Evolutionary conservation across 2,329 filamentous ascomycete genomes (phyloP).

Genomic region (Claviceps spartinae): DNA sequence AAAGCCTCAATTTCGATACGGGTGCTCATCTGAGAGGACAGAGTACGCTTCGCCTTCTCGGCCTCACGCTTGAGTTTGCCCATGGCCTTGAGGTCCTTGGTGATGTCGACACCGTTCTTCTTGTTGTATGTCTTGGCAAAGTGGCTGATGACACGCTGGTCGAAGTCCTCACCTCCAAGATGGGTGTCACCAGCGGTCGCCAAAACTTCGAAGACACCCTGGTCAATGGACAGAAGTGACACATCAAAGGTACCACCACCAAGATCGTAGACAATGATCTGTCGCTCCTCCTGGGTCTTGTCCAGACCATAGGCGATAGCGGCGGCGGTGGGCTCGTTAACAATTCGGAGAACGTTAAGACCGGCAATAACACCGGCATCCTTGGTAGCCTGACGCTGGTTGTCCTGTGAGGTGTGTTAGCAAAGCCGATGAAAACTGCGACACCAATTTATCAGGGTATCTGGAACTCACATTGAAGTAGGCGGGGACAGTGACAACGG

Average conservation of each 20-base stretch:
- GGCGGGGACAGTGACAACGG: constrained; percentile 86
- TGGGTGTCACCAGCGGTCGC: constrained; percentile 95
- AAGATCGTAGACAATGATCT: constrained; percentile 88
- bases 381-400: constrained; percentile 93
- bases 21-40: constrained; percentile 86
- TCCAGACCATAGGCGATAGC: constrained; percentile 90
- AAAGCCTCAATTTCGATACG: constrained; percentile 96
- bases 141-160: constrained; percentile 93
- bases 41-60: constrained; percentile 97
- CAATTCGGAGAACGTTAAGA: constrained; percentile 87
- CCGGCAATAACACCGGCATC: constrained; percentile 86
- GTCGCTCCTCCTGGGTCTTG: constrained; percentile 70
- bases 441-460: background rate
- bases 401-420: constrained; percentile 38
- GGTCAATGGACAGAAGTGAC: constrained; percentile 78
- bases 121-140: constrained; percentile 98
- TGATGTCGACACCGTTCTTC: constrained; percentile 85
- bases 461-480: constrained; percentile 63
- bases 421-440: background rate
- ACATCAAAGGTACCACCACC: constrained; percentile 94
- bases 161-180: constrained; percentile 96
- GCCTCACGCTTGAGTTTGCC: constrained; percentile 99
- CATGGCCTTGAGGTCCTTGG: constrained; percentile 94
- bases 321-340: constrained; percentile 92
- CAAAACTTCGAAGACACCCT: constrained; percentile 88